These are phyloP conservation scores for Ustilago lituana DNA, from an alignment of 1,284 basidiomycete genomes.

Conservation along the genomic window DNA sequence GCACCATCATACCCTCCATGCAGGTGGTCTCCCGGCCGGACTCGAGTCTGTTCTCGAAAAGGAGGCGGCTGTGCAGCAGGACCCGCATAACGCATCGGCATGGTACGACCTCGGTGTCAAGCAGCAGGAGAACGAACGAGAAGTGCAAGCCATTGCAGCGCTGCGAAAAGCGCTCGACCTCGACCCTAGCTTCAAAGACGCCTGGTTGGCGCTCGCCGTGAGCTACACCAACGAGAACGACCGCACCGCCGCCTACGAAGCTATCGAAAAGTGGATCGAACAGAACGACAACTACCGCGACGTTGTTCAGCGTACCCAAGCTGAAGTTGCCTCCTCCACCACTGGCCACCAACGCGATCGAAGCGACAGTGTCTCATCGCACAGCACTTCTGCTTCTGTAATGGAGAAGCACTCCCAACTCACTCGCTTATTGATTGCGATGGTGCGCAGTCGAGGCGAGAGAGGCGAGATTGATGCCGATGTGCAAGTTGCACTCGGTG, in stretches of 20 bases:
- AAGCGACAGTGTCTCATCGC: slow-evolving; percentile 32
- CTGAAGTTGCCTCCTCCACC: slow-evolving; percentile 5
- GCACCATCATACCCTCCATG: slow-evolving; percentile 45
- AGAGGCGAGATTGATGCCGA: slow-evolving; percentile 75
- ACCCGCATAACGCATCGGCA: slow-evolving; percentile 77
- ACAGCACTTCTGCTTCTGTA: slow-evolving; percentile 21
- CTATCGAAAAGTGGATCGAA: slow-evolving; percentile 83
- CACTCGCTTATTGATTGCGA: slow-evolving; percentile 66
- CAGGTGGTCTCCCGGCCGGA: slow-evolving; percentile 38
- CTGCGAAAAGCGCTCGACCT: slow-evolving; percentile 83
- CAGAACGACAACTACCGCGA: slow-evolving; percentile 69
- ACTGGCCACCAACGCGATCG: slow-evolving; percentile 11
- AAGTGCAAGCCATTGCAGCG: slow-evolving; percentile 87
- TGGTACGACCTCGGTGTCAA: slow-evolving; percentile 96
- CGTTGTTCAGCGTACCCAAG: slow-evolving; percentile 60
- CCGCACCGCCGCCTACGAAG: slow-evolving; percentile 75
- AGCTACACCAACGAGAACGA: slow-evolving; percentile 92
- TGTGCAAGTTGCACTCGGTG: slow-evolving; percentile 92
- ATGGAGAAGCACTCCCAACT: slow-evolving; percentile 62
- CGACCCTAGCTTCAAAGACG: slow-evolving; percentile 72
- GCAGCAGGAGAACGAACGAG: slow-evolving; percentile 98
- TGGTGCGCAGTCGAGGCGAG: slow-evolving; percentile 60
- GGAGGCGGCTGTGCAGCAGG: slow-evolving; percentile 86
- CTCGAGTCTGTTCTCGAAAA: slow-evolving; percentile 74
- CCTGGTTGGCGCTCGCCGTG: slow-evolving; percentile 91